A percentile compares a stretch with the other conserved stretches of the same genome.
Conservation (phyloP, 2,329 filamentous ascomycete genomes). For the Fusarium gaditjirri region DNA sequence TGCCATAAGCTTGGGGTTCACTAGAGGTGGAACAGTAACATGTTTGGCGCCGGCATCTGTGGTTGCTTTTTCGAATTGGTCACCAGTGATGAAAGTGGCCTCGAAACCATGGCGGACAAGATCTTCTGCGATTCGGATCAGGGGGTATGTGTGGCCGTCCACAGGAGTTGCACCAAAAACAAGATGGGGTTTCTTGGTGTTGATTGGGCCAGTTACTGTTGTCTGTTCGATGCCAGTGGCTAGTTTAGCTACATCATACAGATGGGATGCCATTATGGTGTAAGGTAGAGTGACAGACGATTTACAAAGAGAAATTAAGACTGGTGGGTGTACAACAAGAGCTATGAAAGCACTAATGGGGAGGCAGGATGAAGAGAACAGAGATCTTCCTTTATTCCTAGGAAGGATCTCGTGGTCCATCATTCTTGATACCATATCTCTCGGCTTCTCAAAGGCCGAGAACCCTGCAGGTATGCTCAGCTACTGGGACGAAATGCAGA, state of each 20-base stretch:
- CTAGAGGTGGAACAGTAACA: conserved; percentile 30
- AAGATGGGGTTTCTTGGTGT: conserved; percentile 43
- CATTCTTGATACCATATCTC: neutral
- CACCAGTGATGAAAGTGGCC: conserved; percentile 54
- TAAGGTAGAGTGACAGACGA: neutral
- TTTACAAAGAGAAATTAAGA: neutral
- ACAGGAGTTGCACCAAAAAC: conserved; percentile 44
- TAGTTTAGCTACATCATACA: neutral
- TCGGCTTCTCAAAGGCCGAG: neutral
- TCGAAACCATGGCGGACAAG: conserved; percentile 54
- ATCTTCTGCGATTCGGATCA: conserved; percentile 50
- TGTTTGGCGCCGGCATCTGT: conserved; percentile 53
- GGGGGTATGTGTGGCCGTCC: conserved; percentile 47
- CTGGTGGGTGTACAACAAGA: neutral
- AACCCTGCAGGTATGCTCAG: neutral
- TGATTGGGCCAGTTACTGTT: neutral
- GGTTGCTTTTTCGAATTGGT: conserved; percentile 49
- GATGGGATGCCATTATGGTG: neutral
- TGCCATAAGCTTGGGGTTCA: conserved; percentile 33
- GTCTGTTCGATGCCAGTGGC: conserved; percentile 9
- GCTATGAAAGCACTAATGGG: neutral
- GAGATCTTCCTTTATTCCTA: neutral
- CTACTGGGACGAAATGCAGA: neutral
- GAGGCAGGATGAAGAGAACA: neutral
- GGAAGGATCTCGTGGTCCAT: neutral